Base-by-base conservation (phyloP, 805 yeast genomes). In the Danielia reshetovae region DNA sequence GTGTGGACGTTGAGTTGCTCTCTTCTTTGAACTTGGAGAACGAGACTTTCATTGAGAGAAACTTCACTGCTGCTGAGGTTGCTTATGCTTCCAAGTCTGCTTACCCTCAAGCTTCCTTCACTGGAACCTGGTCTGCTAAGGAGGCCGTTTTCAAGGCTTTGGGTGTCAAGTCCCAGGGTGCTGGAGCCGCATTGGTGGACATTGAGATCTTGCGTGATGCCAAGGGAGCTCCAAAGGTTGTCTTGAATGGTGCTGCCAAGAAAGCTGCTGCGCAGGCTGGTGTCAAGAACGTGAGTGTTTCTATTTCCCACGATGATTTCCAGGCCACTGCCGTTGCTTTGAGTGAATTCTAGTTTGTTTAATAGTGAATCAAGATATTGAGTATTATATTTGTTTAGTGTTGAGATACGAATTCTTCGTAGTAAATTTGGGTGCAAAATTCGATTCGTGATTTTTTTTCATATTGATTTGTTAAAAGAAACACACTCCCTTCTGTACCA, bases 71-170 rank as follows among this genome's bases (percentile, higher is more conserved):
- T 6, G 69, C 63, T 12, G 99, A 93, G 70, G 80, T 81, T 48
- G 70, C 67, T 23, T 93, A 93, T 72, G 88, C 97, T 62, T 48
- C 62, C 40, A 56, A 68, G 22, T 79, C 96, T 21, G 72, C 97
- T 27, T 73, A 74, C 46, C 85, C 93, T 33, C 84, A 79, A 54
- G 86, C 97, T 10, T 86, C 97, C 3, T 93, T 75, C 64, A 88
- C 98, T 18, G 99, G 99, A 30, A 84, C 95, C 28, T 93, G 99
- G 99, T 86, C 96, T 19, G 98, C 98, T 29, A 93, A 93, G 68
- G 99, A 93, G 70, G 98, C 99, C 27, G 97, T 89, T 23, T 93
- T 93, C 81, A 93, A 93, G 71, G 85, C 96, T 13, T 72, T 93
- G 55, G 89, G 93, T 42, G 95, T 86, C 43, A 75, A 76, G 55